phyloP scores from a whole-genome alignment of 2,329 filamentous ascomycete species.

The Diaporthe ilicicola region DNA sequence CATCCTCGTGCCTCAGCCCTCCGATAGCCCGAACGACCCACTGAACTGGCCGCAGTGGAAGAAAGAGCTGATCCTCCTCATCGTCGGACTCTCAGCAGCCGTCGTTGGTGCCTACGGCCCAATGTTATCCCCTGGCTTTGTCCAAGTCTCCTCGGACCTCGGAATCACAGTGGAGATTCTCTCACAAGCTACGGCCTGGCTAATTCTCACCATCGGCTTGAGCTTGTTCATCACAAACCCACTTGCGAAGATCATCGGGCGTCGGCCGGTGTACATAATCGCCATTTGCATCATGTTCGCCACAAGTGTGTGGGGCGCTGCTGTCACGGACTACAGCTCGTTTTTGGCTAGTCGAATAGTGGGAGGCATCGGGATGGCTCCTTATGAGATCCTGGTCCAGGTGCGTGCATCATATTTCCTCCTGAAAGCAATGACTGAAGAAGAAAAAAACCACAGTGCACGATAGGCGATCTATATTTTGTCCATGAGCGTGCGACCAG shows the following conservation, averaged over 20 bases:
- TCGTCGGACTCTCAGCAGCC: constrained; percentile 54
- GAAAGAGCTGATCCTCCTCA: constrained; percentile 55
- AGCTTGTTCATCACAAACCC: constrained; percentile 60
- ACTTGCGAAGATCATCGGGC: constrained; percentile 58
- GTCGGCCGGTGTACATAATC: constrained; percentile 58
- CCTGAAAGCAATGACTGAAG: too few relatives aligned
- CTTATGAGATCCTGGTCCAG: constrained; percentile 61
- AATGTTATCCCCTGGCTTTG: constrained; percentile 60
- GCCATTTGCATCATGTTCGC: constrained; percentile 57
- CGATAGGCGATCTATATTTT: constrained; percentile 56
- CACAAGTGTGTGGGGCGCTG: constrained; percentile 56
- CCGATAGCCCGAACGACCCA: constrained; percentile 57
- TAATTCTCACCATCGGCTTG: constrained; percentile 56
- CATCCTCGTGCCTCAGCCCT: constrained; percentile 55
- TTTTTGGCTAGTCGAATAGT: constrained; percentile 57
- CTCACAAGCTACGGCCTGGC: constrained; percentile 56
- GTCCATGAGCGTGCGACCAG: constrained; percentile 55
- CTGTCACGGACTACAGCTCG: constrained; percentile 51
- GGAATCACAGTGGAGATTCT: constrained; percentile 53
- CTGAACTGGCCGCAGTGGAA: constrained; percentile 54
- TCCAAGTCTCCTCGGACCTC: constrained; percentile 53
- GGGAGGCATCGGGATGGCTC: constrained; percentile 57
- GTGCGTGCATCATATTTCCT: too few relatives aligned
- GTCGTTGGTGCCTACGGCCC: constrained; percentile 60
- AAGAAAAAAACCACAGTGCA: too few relatives aligned